Evolutionary conservation across 2,329 filamentous ascomycete genomes (phyloP).

Genomic region (Scytalidium sp.): DNA sequence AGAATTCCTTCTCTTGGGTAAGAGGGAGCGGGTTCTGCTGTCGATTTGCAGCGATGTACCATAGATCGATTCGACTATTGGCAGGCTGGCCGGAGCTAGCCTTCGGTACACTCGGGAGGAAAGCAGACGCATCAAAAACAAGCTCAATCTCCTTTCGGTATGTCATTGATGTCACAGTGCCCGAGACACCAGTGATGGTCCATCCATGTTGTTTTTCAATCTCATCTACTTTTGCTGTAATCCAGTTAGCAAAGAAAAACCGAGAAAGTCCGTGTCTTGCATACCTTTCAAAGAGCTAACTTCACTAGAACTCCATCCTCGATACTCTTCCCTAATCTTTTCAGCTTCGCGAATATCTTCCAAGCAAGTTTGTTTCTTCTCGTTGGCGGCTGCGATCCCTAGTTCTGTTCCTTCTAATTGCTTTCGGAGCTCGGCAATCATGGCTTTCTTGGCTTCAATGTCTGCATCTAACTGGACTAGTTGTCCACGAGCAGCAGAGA

Average conservation of each 20-base stretch:
- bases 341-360: conserved; percentile 81
- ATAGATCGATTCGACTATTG: conserved; percentile 62
- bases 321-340: conserved; percentile 78
- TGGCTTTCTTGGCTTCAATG: conserved; percentile 64
- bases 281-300: conserved; percentile 75
- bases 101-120: conserved; percentile 36
- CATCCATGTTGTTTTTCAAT: conserved; percentile 69
- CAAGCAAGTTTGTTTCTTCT: conserved; percentile 66
- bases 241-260: conserved; percentile 32
- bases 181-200: conserved; percentile 64
- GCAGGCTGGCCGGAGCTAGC: conserved; percentile 12
- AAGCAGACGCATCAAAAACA: conserved; percentile 65
- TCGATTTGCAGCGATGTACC: conserved; percentile 62
- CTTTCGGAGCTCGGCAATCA: conserved; percentile 63
- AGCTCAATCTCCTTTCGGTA: conserved; percentile 72
- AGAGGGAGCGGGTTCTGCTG: conserved; percentile 51
- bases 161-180: conserved; percentile 66
- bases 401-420: conserved; percentile 67
- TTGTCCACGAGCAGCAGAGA: conserved; percentile 69
- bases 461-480: conserved; percentile 64
- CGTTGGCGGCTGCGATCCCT: conserved; percentile 58
- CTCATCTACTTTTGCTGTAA: conserved; percentile 57
- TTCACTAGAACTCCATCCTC: conserved; percentile 83
- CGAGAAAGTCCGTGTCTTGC: conserved; percentile 14
- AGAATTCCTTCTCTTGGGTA: conserved; percentile 70